Percentiles rank a stretch among this genome's conserved stretches.
phyloP scores from a whole-genome alignment of 768 basidiomycete genomes.

The Kwoniella dendrophila region DNA sequence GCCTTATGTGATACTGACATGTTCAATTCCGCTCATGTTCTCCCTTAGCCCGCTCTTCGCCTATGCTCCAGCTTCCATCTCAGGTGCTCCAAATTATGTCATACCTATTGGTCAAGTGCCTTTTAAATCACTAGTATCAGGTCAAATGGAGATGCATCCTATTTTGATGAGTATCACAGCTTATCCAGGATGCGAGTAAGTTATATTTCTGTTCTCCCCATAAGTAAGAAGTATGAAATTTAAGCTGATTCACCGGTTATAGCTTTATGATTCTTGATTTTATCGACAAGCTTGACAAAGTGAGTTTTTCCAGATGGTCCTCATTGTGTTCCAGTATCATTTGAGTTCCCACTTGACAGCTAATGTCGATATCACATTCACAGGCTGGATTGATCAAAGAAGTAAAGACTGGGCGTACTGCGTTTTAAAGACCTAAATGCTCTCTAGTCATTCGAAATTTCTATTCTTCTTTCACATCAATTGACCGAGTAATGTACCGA shows the following conservation, averaged over 20 bases:
- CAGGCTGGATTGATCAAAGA: background rate
- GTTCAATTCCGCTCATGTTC: background rate
- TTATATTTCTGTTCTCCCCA: background rate
- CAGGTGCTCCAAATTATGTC: conserved; percentile 32
- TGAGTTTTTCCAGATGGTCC: conserved; percentile 5
- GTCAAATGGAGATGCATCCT: conserved; percentile 24
- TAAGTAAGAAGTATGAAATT: background rate
- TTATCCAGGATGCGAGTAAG: conserved; percentile 23
- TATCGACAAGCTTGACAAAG: conserved; percentile 5
- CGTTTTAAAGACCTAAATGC: too few relatives aligned
- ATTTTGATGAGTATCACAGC: conserved; percentile 25
- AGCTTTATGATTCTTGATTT: conserved; percentile 16
- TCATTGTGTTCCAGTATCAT: too few relatives aligned
- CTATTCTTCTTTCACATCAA: too few relatives aligned
- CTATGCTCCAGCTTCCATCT: conserved; percentile 6
- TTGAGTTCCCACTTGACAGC: background rate
- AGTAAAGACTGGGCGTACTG: background rate
- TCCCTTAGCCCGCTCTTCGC: background rate
- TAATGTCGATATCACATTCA: background rate
- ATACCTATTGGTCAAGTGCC: conserved; percentile 48
- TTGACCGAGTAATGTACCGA: too few relatives aligned
- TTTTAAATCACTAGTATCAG: conserved; percentile 38
- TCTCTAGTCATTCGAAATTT: too few relatives aligned
- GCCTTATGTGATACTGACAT: too few relatives aligned
- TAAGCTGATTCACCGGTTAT: background rate